phyloP scores from a whole-genome alignment of 495 filamentous ascomycete genomes.

The Aspergillus avenaceus region DNA sequence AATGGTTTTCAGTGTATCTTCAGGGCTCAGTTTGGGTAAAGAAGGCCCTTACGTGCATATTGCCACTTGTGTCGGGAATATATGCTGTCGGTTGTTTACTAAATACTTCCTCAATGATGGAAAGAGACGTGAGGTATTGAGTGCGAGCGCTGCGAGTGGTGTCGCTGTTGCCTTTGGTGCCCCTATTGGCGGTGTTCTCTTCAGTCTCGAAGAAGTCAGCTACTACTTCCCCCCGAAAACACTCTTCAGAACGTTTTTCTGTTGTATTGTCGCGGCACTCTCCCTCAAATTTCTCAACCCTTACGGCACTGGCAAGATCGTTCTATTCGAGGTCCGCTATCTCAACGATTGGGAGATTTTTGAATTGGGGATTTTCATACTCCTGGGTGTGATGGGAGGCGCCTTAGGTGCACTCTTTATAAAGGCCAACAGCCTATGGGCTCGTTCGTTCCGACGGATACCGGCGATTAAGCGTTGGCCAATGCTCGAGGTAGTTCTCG shows the following conservation, averaged over 20 bases:
- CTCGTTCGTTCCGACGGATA: slow-evolving; percentile 79
- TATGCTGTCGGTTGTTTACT: slow-evolving; percentile 83
- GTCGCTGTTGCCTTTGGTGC: slow-evolving; percentile 95
- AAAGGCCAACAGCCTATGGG: slow-evolving; percentile 90
- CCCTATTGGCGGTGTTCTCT: slow-evolving; percentile 88
- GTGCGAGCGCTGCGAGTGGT: slow-evolving; percentile 85
- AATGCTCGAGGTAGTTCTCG: slow-evolving; percentile 80
- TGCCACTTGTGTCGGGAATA: slow-evolving; percentile 92
- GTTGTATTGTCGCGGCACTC: slow-evolving; percentile 87
- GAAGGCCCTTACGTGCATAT: slow-evolving; percentile 98
- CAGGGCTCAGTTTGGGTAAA: slow-evolving; percentile 89
- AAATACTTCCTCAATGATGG: slow-evolving; percentile 96
- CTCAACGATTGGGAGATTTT: slow-evolving; percentile 92
- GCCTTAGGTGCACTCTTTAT: slow-evolving; percentile 88
- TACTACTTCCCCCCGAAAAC: slow-evolving; percentile 99
- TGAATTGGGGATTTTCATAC: slow-evolving; percentile 79
- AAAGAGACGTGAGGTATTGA: slow-evolving; percentile 85
- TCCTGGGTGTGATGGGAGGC: slow-evolving; percentile 82
- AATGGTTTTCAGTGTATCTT: slow-evolving; percentile 83
- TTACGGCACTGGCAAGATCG: slow-evolving; percentile 93
- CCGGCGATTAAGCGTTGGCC: slow-evolving; percentile 76
- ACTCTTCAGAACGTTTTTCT: slow-evolving; percentile 96
- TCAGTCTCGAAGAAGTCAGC: slow-evolving; percentile 89
- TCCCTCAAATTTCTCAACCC: slow-evolving; percentile 93
- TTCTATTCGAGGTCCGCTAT: slow-evolving; percentile 92